Evolutionary conservation across 805 yeast species (phyloP), one percentile per base, ranked within the genome.

Genomic region (Ascoidea asiatica): DNA sequence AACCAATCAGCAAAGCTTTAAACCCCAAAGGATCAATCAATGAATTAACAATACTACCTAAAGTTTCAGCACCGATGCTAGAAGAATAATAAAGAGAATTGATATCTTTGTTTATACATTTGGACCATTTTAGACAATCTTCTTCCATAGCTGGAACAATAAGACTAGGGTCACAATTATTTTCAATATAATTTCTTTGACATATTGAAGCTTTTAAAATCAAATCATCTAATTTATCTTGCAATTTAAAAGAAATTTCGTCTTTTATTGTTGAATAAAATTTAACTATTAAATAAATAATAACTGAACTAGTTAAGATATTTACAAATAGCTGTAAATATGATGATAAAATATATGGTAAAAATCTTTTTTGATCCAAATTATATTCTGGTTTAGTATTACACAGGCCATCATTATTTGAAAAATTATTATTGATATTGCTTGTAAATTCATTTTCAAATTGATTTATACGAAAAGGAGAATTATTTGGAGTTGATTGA

Each of bases 21-120:
- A 70, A 60, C 3, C 85, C 79, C 39, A 83, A 67, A 0, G 87
- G 88, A 50, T 81, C 85, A 18, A 81, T 65, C 44, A 82, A 64
- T 0, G 81, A 72, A 52, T 80, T 79, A 8, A 81, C 51, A 15
- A 81, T 63, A 42, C 73, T 60, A 0, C 88, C 89, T 2, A 82
- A 52, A 0, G 81, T 71, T 45, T 74, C 77, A 1, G 85, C 84
- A 47, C 77, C 71, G 11, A 81, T 63, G 39, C 70, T 66, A 1
- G 85, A 68, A 51, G 77, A 70, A 3, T 79, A 76, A 1, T 69
- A 23, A 6, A 11, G 11, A 7, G 67, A 56, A 52, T 63, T 52
- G 3, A 76, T 73, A 45, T 78, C 75, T 52, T 75, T 73, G 43
- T 66, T 66, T 83, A 80, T 79, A 55, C 90, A 81, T 40, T 67